Evolutionary conservation across 805 yeast species (phyloP), one percentile per base, ranked within the genome.

Genomic region (Nakazawaea wyomingensis): DNA sequence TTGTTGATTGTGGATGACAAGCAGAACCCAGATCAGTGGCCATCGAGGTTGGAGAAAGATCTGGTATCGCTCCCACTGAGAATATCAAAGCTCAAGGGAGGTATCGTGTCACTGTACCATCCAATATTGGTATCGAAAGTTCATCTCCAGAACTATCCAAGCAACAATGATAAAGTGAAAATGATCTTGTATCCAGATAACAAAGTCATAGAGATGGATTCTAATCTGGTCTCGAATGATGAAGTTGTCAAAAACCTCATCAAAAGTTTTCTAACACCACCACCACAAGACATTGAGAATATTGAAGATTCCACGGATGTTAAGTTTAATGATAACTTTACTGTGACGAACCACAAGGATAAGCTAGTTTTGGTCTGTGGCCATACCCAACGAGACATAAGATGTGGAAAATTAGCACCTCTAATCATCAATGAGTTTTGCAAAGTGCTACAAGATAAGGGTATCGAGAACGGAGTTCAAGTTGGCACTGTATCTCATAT

Each of bases 361-460:
- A 67, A 65, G 34, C 48, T 74, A 31, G 61, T 80, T 1, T 57
- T 82, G 21, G 71, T 81, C 1, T 84, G 93, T 60, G 90, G 87
- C 0, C 93, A 84, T 53, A 53, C 68, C 0, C 58, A 72, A 35
- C 56, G 91, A 48, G 93, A 84, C 54, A 58, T 66, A 0, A 55
- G 93, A 38, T 84, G 93, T 61, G 91, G 90, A 1, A 51, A 60
- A 17, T 50, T 79, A n/a, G 90, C 84, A 0, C 87, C 87, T 1
- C 38, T 78, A 13, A 54, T 83, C 0, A 53, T 57, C 29, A 51
- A 62, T 9, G 88, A 84, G 54, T 76, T 83, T 40, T 57, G 55
- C 20, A 47, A 41, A 24, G 77, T 73, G 1, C 49, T 80, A 13
- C 64, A 70, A 35, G 59, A 58, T 0, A 34, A 76, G 34, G 57